Evolutionary conservation across 805 yeast genomes (phyloP).

Genomic region (Ogataea sp.): DNA sequence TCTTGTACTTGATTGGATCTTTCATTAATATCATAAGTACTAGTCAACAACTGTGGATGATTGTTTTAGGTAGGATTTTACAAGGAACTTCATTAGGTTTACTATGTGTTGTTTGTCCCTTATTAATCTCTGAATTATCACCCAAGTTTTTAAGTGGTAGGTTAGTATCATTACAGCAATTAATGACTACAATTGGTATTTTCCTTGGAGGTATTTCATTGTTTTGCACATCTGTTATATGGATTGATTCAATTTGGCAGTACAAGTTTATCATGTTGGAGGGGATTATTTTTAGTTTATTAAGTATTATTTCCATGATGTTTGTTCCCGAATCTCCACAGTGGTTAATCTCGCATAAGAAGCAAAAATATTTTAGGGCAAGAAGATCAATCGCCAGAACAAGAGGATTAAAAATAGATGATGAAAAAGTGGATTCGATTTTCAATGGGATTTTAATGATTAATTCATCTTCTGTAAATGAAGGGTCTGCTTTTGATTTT

Average conservation of each 20-base stretch:
- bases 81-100: slow-evolving; percentile 26
- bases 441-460: background rate
- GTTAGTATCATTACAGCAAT: slow-evolving; percentile 23
- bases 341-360: slow-evolving; percentile 12
- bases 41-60: background rate
- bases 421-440: background rate
- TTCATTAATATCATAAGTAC: slow-evolving; percentile 5
- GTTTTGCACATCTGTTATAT: slow-evolving; percentile 7
- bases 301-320: slow-evolving; percentile 12
- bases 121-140: slow-evolving; percentile 28
- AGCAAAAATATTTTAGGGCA: slow-evolving; percentile 6
- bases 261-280: slow-evolving; percentile 15
- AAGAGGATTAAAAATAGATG: slow-evolving; percentile 2
- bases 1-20: slow-evolving; percentile 15
- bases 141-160: slow-evolving; percentile 23
- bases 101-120: slow-evolving; percentile 25
- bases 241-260: slow-evolving; percentile 10
- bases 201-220: slow-evolving; percentile 21
- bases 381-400: slow-evolving; percentile 13
- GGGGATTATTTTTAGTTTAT: slow-evolving; percentile 10
- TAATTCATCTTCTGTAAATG: background rate
- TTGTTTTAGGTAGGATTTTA: slow-evolving; percentile 20
- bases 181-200: slow-evolving; percentile 27
- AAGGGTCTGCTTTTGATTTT: background rate
- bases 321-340: slow-evolving; percentile 28